Conservation (phyloP, 345 rosid genomes). For the Eucalyptus victrix region DNA sequence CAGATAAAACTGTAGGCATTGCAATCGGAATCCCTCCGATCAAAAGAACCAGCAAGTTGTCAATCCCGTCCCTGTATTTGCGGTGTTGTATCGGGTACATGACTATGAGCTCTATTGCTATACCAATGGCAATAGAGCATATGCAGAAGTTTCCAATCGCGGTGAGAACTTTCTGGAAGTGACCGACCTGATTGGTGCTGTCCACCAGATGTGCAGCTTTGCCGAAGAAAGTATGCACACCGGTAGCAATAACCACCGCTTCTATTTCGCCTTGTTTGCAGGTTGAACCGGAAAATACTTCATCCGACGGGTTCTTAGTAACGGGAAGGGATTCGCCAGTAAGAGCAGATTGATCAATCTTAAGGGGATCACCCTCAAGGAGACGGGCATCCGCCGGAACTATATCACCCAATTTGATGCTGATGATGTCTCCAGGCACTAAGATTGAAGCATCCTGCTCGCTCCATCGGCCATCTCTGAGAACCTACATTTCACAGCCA, state of each 20-base stretch:
- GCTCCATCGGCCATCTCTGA: constrained; percentile 74
- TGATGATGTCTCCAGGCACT: constrained; percentile 89
- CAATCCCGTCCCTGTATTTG: constrained; percentile 68
- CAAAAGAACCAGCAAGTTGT: constrained; percentile 75
- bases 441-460: constrained; percentile 88
- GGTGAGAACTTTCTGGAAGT: constrained; percentile 78
- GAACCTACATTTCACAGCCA: constrained; percentile 27
- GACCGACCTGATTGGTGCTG: constrained; percentile 81
- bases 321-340: constrained; percentile 94
- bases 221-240: constrained; percentile 93
- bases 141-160: constrained; percentile 95
- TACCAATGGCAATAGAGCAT: constrained; percentile 76
- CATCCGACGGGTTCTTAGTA: constrained; percentile 64
- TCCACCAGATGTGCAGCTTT: constrained; percentile 97
- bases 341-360: constrained; percentile 90
- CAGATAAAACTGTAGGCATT: constrained; percentile 89
- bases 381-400: constrained; percentile 95
- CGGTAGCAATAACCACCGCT: constrained; percentile 85
- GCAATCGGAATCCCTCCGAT: constrained; percentile 96
- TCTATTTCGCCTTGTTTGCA: constrained; percentile 92
- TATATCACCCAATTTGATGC: constrained; percentile 79
- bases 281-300: constrained; percentile 85
- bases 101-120: constrained; percentile 44
- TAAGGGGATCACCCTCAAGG: constrained; percentile 88
- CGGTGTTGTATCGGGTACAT: constrained; percentile 82